These are phyloP conservation scores for Cicer arietinum DNA, from an alignment of 306 rosid genomes.

Conservation along the genomic window DNA sequence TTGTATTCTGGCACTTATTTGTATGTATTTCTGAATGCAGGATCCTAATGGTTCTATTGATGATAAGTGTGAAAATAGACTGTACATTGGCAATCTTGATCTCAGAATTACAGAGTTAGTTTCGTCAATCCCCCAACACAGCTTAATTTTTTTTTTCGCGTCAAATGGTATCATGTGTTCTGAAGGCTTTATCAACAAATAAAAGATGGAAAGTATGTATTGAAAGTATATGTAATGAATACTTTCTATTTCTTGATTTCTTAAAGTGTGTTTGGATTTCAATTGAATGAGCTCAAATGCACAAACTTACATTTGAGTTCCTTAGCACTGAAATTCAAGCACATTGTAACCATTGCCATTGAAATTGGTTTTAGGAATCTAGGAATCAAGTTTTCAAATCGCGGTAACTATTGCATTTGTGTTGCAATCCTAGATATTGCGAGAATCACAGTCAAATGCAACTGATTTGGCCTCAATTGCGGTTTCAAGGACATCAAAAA, in stretches of 20 bases:
- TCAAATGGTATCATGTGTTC: background rate
- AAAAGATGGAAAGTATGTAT: background rate
- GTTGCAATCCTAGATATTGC: background rate
- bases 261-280: background rate
- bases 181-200: background rate
- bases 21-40: constrained; percentile 56
- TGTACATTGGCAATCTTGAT: constrained; percentile 89
- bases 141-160: background rate
- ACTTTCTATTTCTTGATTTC: background rate
- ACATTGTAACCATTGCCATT: background rate
- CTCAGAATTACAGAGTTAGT: constrained; percentile 94
- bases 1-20: constrained; percentile 28
- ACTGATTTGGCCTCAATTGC: background rate
- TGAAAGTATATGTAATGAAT: background rate
- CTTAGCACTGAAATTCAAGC: background rate
- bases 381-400: background rate
- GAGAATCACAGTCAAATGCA: background rate
- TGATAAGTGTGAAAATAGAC: constrained; percentile 76
- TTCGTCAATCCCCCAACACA: background rate
- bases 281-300: background rate
- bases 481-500: background rate
- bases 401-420: background rate
- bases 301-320: background rate
- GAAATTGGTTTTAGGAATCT: background rate
- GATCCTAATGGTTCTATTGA: constrained; percentile 60